A percentile compares a stretch with the other conserved stretches of the same genome.
phyloP scores from a whole-genome alignment of 768 basidiomycete species.

The Amanita pseudoporphyria region DNA sequence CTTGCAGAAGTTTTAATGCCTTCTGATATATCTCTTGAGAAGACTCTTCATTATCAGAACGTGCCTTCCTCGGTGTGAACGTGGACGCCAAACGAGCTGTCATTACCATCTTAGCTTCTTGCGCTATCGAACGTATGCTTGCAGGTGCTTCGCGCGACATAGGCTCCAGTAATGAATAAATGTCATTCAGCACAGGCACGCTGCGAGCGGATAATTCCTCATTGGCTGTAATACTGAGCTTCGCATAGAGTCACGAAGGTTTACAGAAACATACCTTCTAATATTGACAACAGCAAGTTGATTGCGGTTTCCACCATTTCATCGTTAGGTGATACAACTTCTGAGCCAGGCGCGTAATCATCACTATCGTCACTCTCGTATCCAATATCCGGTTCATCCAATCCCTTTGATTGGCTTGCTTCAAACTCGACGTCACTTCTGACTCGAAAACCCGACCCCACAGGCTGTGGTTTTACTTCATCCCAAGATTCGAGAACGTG shows the following conservation, averaged over 20 bases:
- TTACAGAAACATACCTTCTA: slow-evolving; percentile 56
- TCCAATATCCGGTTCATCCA: slow-evolving; percentile 29
- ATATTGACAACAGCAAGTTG: slow-evolving; percentile 70
- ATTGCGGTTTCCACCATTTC: slow-evolving; percentile 73
- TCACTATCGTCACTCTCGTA: slow-evolving; percentile 52
- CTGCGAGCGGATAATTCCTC: slow-evolving; percentile 49
- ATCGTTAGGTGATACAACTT: slow-evolving; percentile 34
- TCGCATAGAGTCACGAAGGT: neutral
- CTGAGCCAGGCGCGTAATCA: slow-evolving; percentile 33
- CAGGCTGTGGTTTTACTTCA: slow-evolving; percentile 7
- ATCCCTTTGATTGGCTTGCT: slow-evolving; percentile 17
- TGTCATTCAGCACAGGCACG: slow-evolving; percentile 58
- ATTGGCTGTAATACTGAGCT: slow-evolving; percentile 30
- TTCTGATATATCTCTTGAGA: slow-evolving; percentile 72
- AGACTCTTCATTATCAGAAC: slow-evolving; percentile 25
- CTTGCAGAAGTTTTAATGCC: slow-evolving; percentile 80
- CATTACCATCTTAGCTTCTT: slow-evolving; percentile 79
- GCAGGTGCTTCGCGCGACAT: slow-evolving; percentile 38
- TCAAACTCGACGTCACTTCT: neutral
- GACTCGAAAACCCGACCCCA: slow-evolving; percentile 17
- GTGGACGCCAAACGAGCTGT: slow-evolving; percentile 67
- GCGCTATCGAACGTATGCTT: slow-evolving; percentile 45
- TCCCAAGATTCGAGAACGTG: slow-evolving; percentile 53
- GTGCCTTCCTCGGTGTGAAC: slow-evolving; percentile 23
- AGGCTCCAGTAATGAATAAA: slow-evolving; percentile 55